Percentiles rank a stretch among this genome's conserved stretches.
Conservation (phyloP, 2,329 filamentous ascomycete genomes). For the Penicillium italicum region DNA sequence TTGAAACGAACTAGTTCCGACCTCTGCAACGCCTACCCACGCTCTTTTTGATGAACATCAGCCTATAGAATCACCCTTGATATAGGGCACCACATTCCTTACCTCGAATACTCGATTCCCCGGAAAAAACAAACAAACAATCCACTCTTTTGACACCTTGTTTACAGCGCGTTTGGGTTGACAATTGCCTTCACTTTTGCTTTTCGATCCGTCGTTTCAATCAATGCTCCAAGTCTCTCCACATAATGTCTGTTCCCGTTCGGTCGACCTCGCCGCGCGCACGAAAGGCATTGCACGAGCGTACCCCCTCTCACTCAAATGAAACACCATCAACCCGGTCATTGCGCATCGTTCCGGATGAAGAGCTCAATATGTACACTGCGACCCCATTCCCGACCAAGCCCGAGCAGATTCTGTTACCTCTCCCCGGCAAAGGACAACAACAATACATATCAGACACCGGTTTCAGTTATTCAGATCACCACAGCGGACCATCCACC, state of each 20-base stretch:
- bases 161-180: neutral
- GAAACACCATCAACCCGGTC: constrained; percentile 38
- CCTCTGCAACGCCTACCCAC: constrained; percentile 27
- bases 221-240: constrained; percentile 30
- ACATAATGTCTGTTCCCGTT: constrained; percentile 31
- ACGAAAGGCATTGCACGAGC: constrained; percentile 46
- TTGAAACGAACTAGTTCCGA: constrained; percentile 24
- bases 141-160: constrained; percentile 5
- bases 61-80: constrained; percentile 6
- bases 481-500: constrained; percentile 27
- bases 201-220: neutral
- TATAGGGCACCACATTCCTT: constrained; percentile 21
- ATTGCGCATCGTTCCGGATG: constrained; percentile 34
- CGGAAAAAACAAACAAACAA: constrained; percentile 13
- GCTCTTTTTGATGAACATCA: constrained; percentile 19
- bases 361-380: constrained; percentile 40
- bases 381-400: constrained; percentile 48
- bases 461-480: constrained; percentile 33
- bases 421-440: constrained; percentile 39
- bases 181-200: neutral
- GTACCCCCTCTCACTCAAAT: constrained; percentile 46
- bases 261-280: constrained; percentile 33
- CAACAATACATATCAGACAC: constrained; percentile 32
- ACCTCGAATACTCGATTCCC: constrained; percentile 16
- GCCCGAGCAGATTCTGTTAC: constrained; percentile 45